Evolutionary conservation across 2,329 filamentous ascomycete genomes (phyloP), one percentile per base, ranked within the genome.

Genomic region (Penicillium sp.): DNA sequence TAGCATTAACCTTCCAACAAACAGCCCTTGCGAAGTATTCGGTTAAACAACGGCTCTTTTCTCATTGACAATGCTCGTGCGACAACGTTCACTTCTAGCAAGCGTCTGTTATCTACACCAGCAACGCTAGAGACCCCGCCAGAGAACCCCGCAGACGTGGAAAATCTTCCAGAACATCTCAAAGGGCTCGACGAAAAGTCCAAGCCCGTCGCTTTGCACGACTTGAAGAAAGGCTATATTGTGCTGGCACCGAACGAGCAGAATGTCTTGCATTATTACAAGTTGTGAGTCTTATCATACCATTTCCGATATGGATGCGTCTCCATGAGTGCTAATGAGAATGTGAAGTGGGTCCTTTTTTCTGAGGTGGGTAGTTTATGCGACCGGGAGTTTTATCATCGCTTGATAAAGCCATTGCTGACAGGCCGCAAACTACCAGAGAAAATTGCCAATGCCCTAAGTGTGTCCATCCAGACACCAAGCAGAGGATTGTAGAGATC

Each of bases 391-490:
- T 6, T 23, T 9, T 13, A 8, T 9, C 14, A 8, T 13, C n/a
- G 14, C 16, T 5, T 40, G 18, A 1, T 8, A 8, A 21, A n/a
- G 44, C 24, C 18, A 23, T 40, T n/a, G 14, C 36, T 52, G 43
- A 52, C 29, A 18, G 19, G 28, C 44, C 14, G 13, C 5, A 24
- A 13, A 23, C 1, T 39, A 18, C 11, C 21, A 87, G 88, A 58
- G 89, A 92, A 64, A 88, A 90, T 65, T 92, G 89, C 66, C 87
- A 85, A 54, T 92, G 89, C 67, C 64, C 71, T 1, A 70, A 76
- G 55, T 92, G 89, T 67, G 79, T 89, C 21, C 87, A 91, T 70
- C 82, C 83, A 52, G 83, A 86, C 56, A 92, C 89, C 4, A 84
- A 81, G 70, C 89, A 92, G 71, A 78, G 87, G 23, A 81, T 83